Evolutionary conservation across 345 rosid species (phyloP).

Genomic region (Trapa incisa): DNA sequence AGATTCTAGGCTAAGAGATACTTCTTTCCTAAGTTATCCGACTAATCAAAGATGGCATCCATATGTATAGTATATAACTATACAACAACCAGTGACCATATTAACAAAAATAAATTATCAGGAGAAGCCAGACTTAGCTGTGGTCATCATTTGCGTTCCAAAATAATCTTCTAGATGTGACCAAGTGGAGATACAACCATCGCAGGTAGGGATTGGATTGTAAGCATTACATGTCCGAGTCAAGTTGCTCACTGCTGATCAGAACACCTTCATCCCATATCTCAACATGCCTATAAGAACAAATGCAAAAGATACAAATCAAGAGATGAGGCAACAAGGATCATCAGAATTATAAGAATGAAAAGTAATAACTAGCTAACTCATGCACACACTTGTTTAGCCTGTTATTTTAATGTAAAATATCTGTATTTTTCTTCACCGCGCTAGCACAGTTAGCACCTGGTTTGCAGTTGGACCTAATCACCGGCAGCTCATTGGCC

Average conservation of each 20-base stretch:
- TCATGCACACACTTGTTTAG: background rate
- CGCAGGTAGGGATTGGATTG: background rate
- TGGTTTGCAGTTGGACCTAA: background rate
- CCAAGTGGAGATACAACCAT: background rate
- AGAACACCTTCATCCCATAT: slow-evolving; percentile 8
- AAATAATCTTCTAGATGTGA: background rate
- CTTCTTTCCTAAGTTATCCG: background rate
- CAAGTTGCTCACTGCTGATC: background rate
- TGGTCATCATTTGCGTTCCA: background rate
- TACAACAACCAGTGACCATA: background rate
- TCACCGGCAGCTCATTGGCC: background rate
- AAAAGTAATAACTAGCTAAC: background rate
- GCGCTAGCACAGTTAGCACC: background rate
- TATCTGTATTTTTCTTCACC: background rate
- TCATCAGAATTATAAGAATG: background rate
- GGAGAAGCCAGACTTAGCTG: background rate
- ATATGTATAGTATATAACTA: background rate
- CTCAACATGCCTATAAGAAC: background rate
- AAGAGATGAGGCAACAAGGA: background rate
- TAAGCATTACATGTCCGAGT: background rate
- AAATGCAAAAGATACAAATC: background rate
- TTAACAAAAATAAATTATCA: background rate
- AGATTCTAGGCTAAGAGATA: background rate
- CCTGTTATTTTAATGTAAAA: background rate
- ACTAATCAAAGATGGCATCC: background rate